Conservation (phyloP, 768 basidiomycete genomes). For the Kwoniella sp. region DNA sequence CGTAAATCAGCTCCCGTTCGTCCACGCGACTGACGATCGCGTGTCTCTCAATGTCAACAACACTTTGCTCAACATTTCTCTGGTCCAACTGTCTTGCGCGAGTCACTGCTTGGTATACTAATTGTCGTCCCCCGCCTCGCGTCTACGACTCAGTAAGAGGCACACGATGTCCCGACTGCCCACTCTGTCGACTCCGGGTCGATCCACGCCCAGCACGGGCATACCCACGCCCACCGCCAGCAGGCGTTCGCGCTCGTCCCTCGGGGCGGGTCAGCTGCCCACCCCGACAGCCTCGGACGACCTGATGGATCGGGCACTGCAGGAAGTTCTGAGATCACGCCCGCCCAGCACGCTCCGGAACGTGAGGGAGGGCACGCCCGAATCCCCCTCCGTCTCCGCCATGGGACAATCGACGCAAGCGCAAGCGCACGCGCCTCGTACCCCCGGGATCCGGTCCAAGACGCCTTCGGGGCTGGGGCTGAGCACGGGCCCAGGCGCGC, state of each 20-base stretch:
- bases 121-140: too few relatives aligned
- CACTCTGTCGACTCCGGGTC: slow-evolving; percentile 35
- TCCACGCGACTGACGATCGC: too few relatives aligned
- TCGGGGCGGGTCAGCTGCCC: slow-evolving; percentile 18
- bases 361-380: not conserved
- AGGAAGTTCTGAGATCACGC: slow-evolving; percentile 33
- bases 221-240: slow-evolving; percentile 45
- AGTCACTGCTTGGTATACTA: too few relatives aligned
- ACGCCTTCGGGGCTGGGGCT: slow-evolving; percentile 29
- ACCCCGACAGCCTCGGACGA: slow-evolving; percentile 18
- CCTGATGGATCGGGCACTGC: slow-evolving; percentile 33
- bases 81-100: too few relatives aligned
- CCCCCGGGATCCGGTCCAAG: slow-evolving; percentile 22
- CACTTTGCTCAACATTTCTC: too few relatives aligned
- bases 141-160: too few relatives aligned
- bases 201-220: slow-evolving; percentile 36
- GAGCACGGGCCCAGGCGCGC: slow-evolving; percentile 23
- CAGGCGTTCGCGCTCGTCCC: slow-evolving; percentile 33
- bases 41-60: too few relatives aligned
- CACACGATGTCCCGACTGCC: slow-evolving; percentile 36
- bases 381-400: slow-evolving; percentile 4
- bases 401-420: not conserved
- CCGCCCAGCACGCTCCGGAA: slow-evolving; percentile 32
- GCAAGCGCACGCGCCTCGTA: slow-evolving; percentile 15
- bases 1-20: too few relatives aligned